Conservation (phyloP, 345 rosid genomes). For the Linum usitatissimum region DNA sequence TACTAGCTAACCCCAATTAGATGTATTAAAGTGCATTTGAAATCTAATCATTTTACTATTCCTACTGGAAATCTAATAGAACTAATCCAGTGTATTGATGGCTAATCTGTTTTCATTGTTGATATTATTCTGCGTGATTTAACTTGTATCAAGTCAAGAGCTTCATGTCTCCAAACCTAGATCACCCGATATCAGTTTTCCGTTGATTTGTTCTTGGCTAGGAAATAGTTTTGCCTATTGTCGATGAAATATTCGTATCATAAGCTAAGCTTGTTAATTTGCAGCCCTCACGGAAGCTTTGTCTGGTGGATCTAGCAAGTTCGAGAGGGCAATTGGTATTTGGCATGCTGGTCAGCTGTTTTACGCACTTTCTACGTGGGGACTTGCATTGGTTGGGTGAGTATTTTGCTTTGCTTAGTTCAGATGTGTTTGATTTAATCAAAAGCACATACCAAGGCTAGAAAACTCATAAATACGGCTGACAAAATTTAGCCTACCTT, state of each 20-base stretch:
- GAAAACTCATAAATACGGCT: neutral
- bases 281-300: conserved; percentile 67
- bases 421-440: neutral
- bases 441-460: neutral
- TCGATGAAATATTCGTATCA: neutral
- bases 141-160: no score
- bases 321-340: conserved; percentile 56
- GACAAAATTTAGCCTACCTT: no score
- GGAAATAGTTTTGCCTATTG: neutral
- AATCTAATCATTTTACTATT: neutral
- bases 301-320: conserved; percentile 39
- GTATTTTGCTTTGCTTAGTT: conserved; percentile 6
- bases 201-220: neutral
- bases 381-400: conserved; percentile 78
- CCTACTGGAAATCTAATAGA: neutral
- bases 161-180: neutral
- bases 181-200: neutral
- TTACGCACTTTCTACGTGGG: conserved; percentile 77
- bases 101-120: no score
- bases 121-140: no score
- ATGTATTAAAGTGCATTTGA: neutral
- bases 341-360: conserved; percentile 88
- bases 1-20: conserved; percentile 6
- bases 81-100: neutral
- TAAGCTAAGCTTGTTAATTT: conserved; percentile 12